Percentiles rank a stretch among this genome's conserved stretches.
Conservation (phyloP, 2,329 filamentous ascomycete genomes). For the Fusarium sp. region DNA sequence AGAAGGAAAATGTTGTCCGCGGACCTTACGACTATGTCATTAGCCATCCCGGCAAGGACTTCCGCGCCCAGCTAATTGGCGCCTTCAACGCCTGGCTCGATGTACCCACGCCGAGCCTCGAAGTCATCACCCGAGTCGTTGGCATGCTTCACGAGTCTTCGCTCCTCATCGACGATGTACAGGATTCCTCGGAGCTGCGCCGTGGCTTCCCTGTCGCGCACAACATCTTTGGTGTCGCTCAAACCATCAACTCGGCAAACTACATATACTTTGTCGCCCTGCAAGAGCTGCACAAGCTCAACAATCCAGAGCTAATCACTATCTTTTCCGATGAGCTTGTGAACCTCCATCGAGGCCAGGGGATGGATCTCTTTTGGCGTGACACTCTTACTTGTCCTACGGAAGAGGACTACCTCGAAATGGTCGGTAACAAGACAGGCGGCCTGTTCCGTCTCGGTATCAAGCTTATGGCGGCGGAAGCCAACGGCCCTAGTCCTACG, state of each 20-base stretch:
- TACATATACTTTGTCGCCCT: conserved; percentile 88
- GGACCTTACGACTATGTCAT: conserved; percentile 86
- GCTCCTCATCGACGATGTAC: conserved; percentile 87
- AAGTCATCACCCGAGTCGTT: conserved; percentile 81
- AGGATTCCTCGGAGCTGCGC: conserved; percentile 81
- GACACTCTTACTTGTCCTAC: conserved; percentile 85
- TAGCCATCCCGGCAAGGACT: conserved; percentile 84
- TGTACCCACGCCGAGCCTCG: conserved; percentile 76
- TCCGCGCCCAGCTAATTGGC: conserved; percentile 81
- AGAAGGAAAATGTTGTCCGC: conserved; percentile 82
- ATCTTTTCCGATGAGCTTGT: conserved; percentile 86
- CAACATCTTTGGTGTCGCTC: conserved; percentile 84
- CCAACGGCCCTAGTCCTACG: conserved; percentile 55
- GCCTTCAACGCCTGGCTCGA: conserved; percentile 86
- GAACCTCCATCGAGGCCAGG: conserved; percentile 87
- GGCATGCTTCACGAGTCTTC: conserved; percentile 90
- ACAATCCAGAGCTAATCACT: conserved; percentile 73
- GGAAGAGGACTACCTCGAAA: conserved; percentile 92
- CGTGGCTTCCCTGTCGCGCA: conserved; percentile 86
- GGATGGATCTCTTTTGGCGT: conserved; percentile 92
- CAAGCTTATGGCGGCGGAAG: conserved; percentile 88
- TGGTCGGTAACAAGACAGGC: conserved; percentile 92
- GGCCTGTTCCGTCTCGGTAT: conserved; percentile 87
- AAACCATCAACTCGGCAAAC: conserved; percentile 92
- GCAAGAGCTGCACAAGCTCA: conserved; percentile 77